Conservation (phyloP, 345 rosid species). For the Isatis tinctoria region DNA sequence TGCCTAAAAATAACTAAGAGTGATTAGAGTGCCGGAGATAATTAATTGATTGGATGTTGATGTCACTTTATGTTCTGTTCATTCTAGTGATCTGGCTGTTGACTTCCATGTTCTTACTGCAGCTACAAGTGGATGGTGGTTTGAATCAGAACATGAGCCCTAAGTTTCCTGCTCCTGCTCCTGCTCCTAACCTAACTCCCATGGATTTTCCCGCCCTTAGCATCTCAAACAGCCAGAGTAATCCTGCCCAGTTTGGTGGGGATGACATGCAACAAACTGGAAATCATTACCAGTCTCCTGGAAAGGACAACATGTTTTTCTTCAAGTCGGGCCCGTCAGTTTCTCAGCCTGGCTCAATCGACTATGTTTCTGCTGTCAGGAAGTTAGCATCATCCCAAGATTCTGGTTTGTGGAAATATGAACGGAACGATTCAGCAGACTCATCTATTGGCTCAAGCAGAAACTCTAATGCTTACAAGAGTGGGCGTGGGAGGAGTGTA, state of each 20-base stretch:
- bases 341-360: slow-evolving; percentile 55
- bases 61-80: not conserved
- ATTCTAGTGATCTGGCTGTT: not conserved
- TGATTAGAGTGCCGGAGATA: not conserved
- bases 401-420: slow-evolving; percentile 84
- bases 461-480: slow-evolving; percentile 51
- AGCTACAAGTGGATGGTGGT: slow-evolving; percentile 94
- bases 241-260: slow-evolving; percentile 56
- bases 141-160: slow-evolving; percentile 64
- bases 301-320: slow-evolving; percentile 67
- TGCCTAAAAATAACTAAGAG: not conserved
- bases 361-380: slow-evolving; percentile 94
- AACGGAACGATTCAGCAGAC: slow-evolving; percentile 68
- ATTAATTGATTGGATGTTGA: not conserved
- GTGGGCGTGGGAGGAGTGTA: slow-evolving; percentile 63
- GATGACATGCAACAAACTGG: slow-evolving; percentile 66
- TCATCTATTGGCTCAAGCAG: slow-evolving; percentile 80
- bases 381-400: slow-evolving; percentile 72
- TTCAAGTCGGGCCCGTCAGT: slow-evolving; percentile 60
- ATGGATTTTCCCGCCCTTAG: slow-evolving; percentile 87
- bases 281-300: slow-evolving; percentile 56
- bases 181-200: slow-evolving; percentile 65
- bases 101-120: slow-evolving; percentile 32
- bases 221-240: slow-evolving; percentile 51
- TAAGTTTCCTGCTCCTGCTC: slow-evolving; percentile 40